Evolutionary conservation across 1,139 yeast species (phyloP), one percentile per base, ranked within the genome.

Genomic region (Kodamaea plutei): DNA sequence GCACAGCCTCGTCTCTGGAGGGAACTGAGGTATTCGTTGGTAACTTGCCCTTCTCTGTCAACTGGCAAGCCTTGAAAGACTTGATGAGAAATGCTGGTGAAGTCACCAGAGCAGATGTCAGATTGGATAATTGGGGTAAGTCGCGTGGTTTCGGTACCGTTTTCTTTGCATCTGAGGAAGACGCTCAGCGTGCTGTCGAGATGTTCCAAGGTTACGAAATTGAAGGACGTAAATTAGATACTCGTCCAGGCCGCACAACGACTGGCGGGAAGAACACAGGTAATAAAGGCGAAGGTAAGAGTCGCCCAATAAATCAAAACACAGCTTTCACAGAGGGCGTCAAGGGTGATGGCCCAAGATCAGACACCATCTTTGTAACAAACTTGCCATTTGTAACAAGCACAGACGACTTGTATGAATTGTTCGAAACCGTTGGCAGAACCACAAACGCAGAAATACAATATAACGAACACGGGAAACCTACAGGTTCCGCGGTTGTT

Each of bases 321-420:
- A 48, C 77, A 20, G 77, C 69, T 6, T 81, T 83, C 52, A 78
- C 85, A 6, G 72, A 67, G 33, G 79, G 78, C 29, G 88, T 84
- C 15, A 50, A 56, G 8, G 84, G 79, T 2, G 65, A 68, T 30
- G 96, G 96, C 13, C 76, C 68, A 28, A 72, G 73, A 27, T 73
- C 76, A 30, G 76, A 71, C 36, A 74, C 79, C 13, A 75, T 89
- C 26, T 83, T 61, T 51, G 89, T 84, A 25, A 72, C 71, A 33
- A 91, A 89, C 59, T 67, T 91, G 52, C 97, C 97, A 20, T 87
- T 78, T 71, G 83, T 89, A 28, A 89, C 97, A 15, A 77, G 88
- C 25, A 79, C 80, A 45, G 82, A 82, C 37, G 97, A 91, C 57
- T 72, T 91, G 45, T 76, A 70, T 41, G 96, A 89, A 45, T 70